Percentiles rank a stretch among this genome's conserved stretches.
phyloP scores from a whole-genome alignment of 1,139 yeast species.

The Sugiyamaella grinbergsii region DNA sequence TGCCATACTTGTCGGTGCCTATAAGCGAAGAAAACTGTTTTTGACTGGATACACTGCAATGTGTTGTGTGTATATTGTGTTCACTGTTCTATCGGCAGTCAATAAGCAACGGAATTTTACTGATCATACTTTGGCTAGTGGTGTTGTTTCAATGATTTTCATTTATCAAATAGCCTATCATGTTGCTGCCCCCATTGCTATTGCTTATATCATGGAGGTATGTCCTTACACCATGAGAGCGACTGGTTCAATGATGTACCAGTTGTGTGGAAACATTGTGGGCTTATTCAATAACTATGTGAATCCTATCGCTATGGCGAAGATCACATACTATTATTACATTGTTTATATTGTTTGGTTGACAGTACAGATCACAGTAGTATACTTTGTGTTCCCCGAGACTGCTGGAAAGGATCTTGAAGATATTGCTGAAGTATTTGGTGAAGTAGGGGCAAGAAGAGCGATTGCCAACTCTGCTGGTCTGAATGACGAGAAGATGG shows the following conservation, averaged over 20 bases:
- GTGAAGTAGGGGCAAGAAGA: constrained; percentile 46
- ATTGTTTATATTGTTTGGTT: constrained; percentile 41
- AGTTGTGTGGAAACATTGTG: constrained; percentile 33
- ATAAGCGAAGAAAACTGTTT: constrained; percentile 44
- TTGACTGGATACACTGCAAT: constrained; percentile 39
- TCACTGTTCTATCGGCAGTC: constrained; percentile 36
- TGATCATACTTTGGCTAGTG: constrained; percentile 26
- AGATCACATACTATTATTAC: constrained; percentile 48
- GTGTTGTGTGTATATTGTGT: constrained; percentile 29
- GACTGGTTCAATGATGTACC: constrained; percentile 38
- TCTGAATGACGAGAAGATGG: constrained; percentile 13
- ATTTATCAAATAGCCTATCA: constrained; percentile 24
- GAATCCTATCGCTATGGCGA: constrained; percentile 60
- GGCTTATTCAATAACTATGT: constrained; percentile 50
- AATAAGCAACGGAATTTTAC: constrained; percentile 29
- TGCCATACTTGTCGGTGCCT: constrained; percentile 25
- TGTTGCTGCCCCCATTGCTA: constrained; percentile 37
- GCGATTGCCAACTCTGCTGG: constrained; percentile 32
- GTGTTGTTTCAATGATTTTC: constrained; percentile 30
- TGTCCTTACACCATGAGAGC: constrained; percentile 44
- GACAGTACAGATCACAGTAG: constrained; percentile 30
- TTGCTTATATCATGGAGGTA: constrained; percentile 46
- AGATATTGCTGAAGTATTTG: constrained; percentile 51
- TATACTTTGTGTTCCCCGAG: constrained; percentile 50
- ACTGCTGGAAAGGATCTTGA: constrained; percentile 52